Evolutionary conservation across 306 rosid genomes (phyloP), one percentile per base, ranked within the genome.

Genomic region (Sechiopsis laciniata): DNA sequence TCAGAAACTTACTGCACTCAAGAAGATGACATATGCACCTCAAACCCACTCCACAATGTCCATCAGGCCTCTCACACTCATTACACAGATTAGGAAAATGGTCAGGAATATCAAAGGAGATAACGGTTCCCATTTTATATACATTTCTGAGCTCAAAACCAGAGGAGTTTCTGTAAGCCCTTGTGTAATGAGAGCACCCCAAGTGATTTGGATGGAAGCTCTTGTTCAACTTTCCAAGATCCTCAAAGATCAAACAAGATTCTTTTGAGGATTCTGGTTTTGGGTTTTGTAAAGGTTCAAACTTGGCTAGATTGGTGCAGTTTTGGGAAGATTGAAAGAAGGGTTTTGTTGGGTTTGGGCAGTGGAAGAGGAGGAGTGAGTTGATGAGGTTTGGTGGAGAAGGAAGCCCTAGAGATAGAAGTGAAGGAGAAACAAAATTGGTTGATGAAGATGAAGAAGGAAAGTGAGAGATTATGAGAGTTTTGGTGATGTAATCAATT

Each of bases 31-130:
- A 89, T 35, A 86, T 40, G 75, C 96, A 91, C 61, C 81, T 91
- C 91, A 91, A 83, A 8, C 90, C 91, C 71, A 81, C 87, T 29
- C 87, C 83, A 77, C 97, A 91, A 72, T 59, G 87, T 6, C 90
- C 96, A 77, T 83, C 83, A 71, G 90, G 77, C 75, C 77, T 87
- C 62, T 82, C 73, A 70, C 96, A 89, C 69, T 86, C 87, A 42
- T 85, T 79, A 46, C 96, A 91, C 56, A 82, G 76, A 65, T 89
- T 84, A 22, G 96, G 88, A 0, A 76, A 77, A 54, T 78, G 92
- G 15, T 75, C 82, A 46, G 90, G 86, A 72, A 91, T 76, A 62
- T 87, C 83, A 46, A 89, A 79, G 45, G 91, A 56, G 74, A 89
- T 10, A 46, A 81, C 83, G 24, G 82, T 80, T 73, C 90, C 88